These are phyloP conservation scores for Fusarium brevicatenulatum DNA, from an alignment of 2,329 filamentous ascomycete genomes.

Conservation along the genomic window DNA sequence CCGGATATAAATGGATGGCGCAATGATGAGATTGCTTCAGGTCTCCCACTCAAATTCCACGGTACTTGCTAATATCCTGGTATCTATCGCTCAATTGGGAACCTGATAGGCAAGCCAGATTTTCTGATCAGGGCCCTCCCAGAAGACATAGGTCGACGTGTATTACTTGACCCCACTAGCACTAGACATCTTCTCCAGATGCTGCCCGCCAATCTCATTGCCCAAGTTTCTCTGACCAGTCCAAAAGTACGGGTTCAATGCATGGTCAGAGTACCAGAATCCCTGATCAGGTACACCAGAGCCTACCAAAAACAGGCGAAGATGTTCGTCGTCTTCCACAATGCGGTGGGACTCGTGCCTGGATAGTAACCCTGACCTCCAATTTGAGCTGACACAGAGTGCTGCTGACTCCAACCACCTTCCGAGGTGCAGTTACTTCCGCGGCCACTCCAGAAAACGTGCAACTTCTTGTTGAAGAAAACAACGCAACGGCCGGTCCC, in stretches of 20 bases:
- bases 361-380: neutral
- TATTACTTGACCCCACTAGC: neutral
- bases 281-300: neutral
- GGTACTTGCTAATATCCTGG: accelerated
- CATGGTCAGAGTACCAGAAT: accelerated
- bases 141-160: accelerated
- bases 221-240: neutral
- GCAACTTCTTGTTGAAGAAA: no score
- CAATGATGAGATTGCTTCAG: neutral
- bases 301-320: neutral
- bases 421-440: no score
- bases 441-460: no score
- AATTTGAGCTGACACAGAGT: neutral
- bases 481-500: no score
- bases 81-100: accelerated
- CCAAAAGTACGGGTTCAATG: neutral
- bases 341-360: neutral
- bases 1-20: neutral
- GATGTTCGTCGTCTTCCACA: accelerated
- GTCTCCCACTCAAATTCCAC: neutral
- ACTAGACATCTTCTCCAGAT: neutral
- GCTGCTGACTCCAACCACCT: no score
- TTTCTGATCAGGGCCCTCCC: accelerated
- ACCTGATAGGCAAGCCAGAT: neutral
- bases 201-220: accelerated